These are phyloP conservation scores for Gillenia trifoliata DNA, from an alignment of 306 rosid genomes.

Conservation along the genomic window DNA sequence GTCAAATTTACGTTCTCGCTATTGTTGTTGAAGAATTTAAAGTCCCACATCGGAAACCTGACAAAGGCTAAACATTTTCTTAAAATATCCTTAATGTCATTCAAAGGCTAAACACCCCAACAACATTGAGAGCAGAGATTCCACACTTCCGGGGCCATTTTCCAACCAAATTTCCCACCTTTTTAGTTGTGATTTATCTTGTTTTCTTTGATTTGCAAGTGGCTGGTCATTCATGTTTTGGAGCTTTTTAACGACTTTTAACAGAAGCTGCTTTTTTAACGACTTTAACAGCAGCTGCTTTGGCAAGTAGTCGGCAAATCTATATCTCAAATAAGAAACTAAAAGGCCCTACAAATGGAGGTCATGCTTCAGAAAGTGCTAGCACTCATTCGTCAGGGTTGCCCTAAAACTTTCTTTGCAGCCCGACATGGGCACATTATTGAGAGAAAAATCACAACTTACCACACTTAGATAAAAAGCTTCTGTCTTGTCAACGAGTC, in stretches of 20 bases:
- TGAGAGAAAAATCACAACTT: background rate
- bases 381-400: background rate
- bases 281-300: slow-evolving; percentile 8
- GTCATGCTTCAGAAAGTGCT: slow-evolving; percentile 7
- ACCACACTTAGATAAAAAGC: background rate
- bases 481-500: background rate
- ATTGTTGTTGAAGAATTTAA: background rate
- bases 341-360: slow-evolving; percentile 13
- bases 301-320: slow-evolving; percentile 13
- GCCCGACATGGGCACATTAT: slow-evolving; percentile 6
- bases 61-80: background rate
- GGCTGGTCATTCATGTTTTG: slow-evolving; percentile 25
- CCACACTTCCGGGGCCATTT: slow-evolving; percentile 14
- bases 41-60: background rate
- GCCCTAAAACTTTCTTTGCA: background rate
- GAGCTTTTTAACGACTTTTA: background rate
- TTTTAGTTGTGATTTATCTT: slow-evolving; percentile 1
- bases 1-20: background rate
- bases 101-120: slow-evolving; percentile 21
- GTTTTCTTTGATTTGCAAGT: slow-evolving; percentile 28
- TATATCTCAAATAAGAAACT: background rate
- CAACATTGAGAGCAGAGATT: slow-evolving; percentile 18
- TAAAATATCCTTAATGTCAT: slow-evolving; percentile 13
- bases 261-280: slow-evolving; percentile 13
- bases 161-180: slow-evolving; percentile 12